Conservation (phyloP, 495 filamentous ascomycete genomes). For the Hypomontagnella monticulosa region DNA sequence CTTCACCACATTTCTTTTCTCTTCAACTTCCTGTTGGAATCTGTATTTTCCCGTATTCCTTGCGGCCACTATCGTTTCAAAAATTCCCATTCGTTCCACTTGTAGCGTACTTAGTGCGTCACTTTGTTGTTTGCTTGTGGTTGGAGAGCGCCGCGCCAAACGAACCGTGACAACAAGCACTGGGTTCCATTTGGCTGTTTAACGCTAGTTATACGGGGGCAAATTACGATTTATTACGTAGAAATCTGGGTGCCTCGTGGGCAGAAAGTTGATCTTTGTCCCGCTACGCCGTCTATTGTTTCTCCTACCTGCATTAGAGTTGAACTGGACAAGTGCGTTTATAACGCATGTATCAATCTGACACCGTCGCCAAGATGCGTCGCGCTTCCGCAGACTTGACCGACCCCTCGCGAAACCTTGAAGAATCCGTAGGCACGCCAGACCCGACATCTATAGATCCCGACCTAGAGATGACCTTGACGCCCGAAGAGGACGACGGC, state of each 20-base stretch:
- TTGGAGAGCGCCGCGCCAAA: slow-evolving; percentile 30
- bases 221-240: slow-evolving; percentile 13
- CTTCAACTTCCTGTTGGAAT: neutral
- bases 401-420: slow-evolving; percentile 56
- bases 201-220: slow-evolving; percentile 18
- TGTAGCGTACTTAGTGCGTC: slow-evolving; percentile 35
- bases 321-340: slow-evolving; percentile 20
- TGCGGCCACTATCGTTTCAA: slow-evolving; percentile 28
- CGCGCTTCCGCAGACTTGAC: slow-evolving; percentile 54
- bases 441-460: slow-evolving; percentile 46
- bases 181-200: slow-evolving; percentile 7
- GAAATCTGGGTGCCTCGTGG: slow-evolving; percentile 1
- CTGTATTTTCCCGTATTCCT: slow-evolving; percentile 16
- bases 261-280: slow-evolving; percentile 25
- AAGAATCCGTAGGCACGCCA: slow-evolving; percentile 53
- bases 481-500: slow-evolving; percentile 52
- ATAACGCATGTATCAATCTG: slow-evolving; percentile 18
- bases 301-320: slow-evolving; percentile 26
- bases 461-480: slow-evolving; percentile 49
- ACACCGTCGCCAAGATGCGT: slow-evolving; percentile 49
- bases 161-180: slow-evolving; percentile 25
- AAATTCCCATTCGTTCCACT: slow-evolving; percentile 30
- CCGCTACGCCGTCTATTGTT: slow-evolving; percentile 7
- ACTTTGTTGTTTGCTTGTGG: slow-evolving; percentile 37
- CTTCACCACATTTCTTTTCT: slow-evolving; percentile 11